These are phyloP conservation scores for Nicotiana attenuata DNA, from an alignment of 257 asterid species.

Conservation along the genomic window DNA sequence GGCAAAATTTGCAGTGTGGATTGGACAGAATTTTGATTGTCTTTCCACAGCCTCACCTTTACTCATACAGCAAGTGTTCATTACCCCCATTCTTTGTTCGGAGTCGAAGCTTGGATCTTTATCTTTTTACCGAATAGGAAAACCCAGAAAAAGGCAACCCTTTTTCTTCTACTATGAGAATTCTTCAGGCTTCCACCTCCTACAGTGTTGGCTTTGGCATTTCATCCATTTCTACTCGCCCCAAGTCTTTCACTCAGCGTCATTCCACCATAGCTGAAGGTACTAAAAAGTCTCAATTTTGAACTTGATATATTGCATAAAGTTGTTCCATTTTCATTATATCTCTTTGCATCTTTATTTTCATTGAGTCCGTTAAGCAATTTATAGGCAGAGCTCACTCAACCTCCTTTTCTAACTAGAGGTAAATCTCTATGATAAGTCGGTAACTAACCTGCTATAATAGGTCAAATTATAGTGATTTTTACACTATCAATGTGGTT, in stretches of 20 bases:
- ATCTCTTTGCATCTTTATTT: neutral
- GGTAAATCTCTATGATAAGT: no score
- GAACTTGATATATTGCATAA: neutral
- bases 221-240: neutral
- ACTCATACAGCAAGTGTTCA: neutral
- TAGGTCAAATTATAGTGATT: no score
- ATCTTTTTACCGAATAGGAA: neutral
- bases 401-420: no score
- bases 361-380: neutral
- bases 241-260: neutral
- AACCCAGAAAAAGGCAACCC: neutral
- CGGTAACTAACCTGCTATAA: no score
- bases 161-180: neutral
- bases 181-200: neutral
- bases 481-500: no score
- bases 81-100: neutral
- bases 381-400: no score
- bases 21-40: neutral
- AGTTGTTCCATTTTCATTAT: neutral
- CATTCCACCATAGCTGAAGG: neutral
- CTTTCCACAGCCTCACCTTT: neutral
- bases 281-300: neutral
- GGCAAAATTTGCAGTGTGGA: neutral
- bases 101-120: neutral
- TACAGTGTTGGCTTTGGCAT: conserved; percentile 1